These are phyloP conservation scores for Hypoxylon sp. DNA, from an alignment of 2,329 filamentous ascomycete species.

Conservation along the genomic window DNA sequence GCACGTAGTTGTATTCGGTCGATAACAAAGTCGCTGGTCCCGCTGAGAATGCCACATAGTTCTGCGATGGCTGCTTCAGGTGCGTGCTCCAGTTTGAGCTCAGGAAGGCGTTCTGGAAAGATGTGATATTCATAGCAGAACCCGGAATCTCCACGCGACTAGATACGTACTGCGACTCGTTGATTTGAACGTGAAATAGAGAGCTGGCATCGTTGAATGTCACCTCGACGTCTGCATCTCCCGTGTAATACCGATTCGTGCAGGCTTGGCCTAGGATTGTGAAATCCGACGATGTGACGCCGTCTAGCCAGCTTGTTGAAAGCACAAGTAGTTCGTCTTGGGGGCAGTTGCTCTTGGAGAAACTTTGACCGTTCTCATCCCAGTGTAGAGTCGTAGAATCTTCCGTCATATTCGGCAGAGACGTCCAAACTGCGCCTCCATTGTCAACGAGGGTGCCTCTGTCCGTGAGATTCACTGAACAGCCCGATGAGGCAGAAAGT, in stretches of 20 bases:
- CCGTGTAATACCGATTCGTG: slow-evolving; percentile 18
- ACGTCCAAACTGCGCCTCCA: slow-evolving; percentile 1
- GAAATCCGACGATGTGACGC: slow-evolving; percentile 10
- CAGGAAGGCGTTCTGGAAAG: slow-evolving; percentile 22
- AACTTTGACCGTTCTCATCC: not conserved
- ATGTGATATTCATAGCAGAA: slow-evolving; percentile 10
- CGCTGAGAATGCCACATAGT: not conserved
- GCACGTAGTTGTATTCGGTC: slow-evolving; percentile 15
- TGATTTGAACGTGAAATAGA: slow-evolving; percentile 16
- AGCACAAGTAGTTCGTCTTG: slow-evolving; percentile 18
- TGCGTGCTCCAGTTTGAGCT: slow-evolving; percentile 23
- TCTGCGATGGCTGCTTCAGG: slow-evolving; percentile 4
- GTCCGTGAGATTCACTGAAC: slow-evolving; percentile 1
- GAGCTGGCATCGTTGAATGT: slow-evolving; percentile 10
- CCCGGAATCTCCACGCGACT: slow-evolving; percentile 7
- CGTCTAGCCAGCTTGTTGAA: not conserved
- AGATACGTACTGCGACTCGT: slow-evolving; percentile 20
- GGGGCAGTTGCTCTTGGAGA: slow-evolving; percentile 5
- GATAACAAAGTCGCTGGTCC: slow-evolving; percentile 15
- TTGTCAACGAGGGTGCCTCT: not conserved
- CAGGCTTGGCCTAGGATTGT: slow-evolving; percentile 18
- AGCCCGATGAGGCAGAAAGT: slow-evolving; percentile 6
- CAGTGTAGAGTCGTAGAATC: not conserved
- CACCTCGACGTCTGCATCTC: slow-evolving; percentile 13
- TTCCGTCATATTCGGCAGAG: not conserved